Conservation (phyloP, 2,329 filamentous ascomycete species). For the Sporothrix inflata region DNA sequence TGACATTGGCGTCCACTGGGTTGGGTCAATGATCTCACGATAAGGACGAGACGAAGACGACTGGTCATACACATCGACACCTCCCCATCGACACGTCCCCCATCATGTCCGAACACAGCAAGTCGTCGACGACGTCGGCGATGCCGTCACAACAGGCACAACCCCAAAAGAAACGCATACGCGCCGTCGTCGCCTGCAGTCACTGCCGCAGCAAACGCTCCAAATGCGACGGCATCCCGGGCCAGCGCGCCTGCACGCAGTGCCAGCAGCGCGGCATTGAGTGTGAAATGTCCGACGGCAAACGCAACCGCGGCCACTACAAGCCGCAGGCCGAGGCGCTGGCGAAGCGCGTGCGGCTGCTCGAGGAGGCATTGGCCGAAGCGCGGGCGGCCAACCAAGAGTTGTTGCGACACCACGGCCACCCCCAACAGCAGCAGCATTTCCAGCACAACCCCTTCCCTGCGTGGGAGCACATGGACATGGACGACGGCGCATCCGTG, state of each 20-base stretch:
- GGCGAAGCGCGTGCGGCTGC: constrained; percentile 17
- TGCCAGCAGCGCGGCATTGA: constrained; percentile 28
- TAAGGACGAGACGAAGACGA: neutral
- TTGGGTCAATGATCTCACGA: neutral
- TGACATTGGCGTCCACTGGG: too few relatives aligned
- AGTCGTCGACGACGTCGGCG: constrained; percentile 1
- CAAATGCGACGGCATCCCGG: constrained; percentile 30
- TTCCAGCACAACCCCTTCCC: neutral
- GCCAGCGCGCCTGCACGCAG: constrained; percentile 26
- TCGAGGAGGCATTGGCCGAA: constrained; percentile 27
- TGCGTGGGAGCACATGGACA: constrained; percentile 18
- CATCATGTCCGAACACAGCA: neutral
- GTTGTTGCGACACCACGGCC: neutral
- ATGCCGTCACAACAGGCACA: constrained; percentile 5
- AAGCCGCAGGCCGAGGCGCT: constrained; percentile 31
- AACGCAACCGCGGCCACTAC: constrained; percentile 31
- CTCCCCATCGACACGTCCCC: neutral
- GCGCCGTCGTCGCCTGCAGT: constrained; percentile 30
- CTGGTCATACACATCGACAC: neutral
- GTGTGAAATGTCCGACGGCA: constrained; percentile 30
- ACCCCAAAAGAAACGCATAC: constrained; percentile 28
- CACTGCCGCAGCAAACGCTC: constrained; percentile 30
- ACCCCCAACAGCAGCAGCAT: constrained; percentile 6
- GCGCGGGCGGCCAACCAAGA: constrained; percentile 21
- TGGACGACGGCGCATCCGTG: constrained; percentile 17